phyloP scores from a whole-genome alignment of 345 rosid species.

The Eucalyptus sp. region DNA sequence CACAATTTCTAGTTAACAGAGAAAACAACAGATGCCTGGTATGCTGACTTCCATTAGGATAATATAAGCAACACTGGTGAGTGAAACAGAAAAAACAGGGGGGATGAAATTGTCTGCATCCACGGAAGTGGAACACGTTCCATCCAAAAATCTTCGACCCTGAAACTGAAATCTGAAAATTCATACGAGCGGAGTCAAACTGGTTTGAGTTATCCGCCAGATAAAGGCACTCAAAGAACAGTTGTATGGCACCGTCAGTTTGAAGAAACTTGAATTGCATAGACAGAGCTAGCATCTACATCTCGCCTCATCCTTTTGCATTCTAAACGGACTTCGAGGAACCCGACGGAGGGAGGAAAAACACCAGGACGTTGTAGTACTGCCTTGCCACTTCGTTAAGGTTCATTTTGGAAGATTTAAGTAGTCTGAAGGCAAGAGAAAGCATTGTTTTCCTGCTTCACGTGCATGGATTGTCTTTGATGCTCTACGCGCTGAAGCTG shows the following conservation, averaged over 20 bases:
- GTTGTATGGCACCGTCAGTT: neutral
- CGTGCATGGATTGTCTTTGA: slow-evolving; percentile 20
- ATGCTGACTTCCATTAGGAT: neutral
- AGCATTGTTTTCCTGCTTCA: slow-evolving; percentile 18
- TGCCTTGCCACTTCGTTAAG: slow-evolving; percentile 1
- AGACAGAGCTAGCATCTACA: neutral
- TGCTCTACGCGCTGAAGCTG: slow-evolving; percentile 42
- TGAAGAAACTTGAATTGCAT: neutral
- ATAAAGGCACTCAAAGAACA: neutral
- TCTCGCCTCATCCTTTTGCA: neutral
- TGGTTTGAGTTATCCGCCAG: neutral
- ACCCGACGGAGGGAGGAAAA: neutral
- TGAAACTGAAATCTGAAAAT: neutral
- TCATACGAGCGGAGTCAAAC: neutral
- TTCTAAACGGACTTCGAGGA: neutral
- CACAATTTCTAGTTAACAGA: neutral
- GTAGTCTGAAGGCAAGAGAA: slow-evolving; percentile 6
- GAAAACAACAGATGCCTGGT: neutral
- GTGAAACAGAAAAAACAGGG: neutral
- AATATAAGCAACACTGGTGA: neutral
- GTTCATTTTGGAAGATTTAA: neutral
- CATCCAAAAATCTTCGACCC: neutral
- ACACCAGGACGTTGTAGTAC: neutral
- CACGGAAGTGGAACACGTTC: neutral
- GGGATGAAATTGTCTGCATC: neutral